Evolutionary conservation across 148 eudicot genomes (phyloP).

Genomic region (Rhododendron mucronatum): DNA sequence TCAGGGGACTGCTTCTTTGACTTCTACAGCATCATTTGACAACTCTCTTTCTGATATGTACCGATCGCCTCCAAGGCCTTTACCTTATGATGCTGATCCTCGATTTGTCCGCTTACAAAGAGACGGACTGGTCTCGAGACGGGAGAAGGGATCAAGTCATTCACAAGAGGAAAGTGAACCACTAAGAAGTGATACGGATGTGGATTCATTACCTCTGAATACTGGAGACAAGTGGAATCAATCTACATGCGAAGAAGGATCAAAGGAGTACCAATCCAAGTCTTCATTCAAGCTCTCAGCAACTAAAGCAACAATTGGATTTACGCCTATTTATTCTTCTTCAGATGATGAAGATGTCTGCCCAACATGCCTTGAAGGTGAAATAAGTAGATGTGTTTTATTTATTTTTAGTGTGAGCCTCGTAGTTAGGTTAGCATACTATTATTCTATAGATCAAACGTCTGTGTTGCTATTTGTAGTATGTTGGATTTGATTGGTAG

Average conservation of each 20-base stretch:
- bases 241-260: constrained; percentile 56
- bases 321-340: constrained; percentile 60
- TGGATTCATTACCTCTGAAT: constrained; percentile 49
- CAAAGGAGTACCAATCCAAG: constrained; percentile 49
- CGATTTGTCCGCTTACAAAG: constrained; percentile 57
- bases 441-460: background rate
- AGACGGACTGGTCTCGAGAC: constrained; percentile 71
- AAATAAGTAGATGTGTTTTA: background rate
- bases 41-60: constrained; percentile 63
- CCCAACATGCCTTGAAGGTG: constrained; percentile 97
- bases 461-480: background rate
- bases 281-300: constrained; percentile 55
- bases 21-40: constrained; percentile 53
- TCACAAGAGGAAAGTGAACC: constrained; percentile 75
- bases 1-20: constrained; percentile 65
- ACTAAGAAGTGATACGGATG: constrained; percentile 58
- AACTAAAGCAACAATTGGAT: constrained; percentile 41
- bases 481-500: background rate
- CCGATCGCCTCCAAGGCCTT: constrained; percentile 84
- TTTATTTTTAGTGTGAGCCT: background rate
- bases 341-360: constrained; percentile 94
- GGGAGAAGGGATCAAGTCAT: constrained; percentile 79
- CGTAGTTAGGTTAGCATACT: background rate
- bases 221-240: constrained; percentile 57
- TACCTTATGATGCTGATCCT: constrained; percentile 85